Conservation (phyloP, 2,329 filamentous ascomycete genomes). For the Trichoderma arundinaceum region DNA sequence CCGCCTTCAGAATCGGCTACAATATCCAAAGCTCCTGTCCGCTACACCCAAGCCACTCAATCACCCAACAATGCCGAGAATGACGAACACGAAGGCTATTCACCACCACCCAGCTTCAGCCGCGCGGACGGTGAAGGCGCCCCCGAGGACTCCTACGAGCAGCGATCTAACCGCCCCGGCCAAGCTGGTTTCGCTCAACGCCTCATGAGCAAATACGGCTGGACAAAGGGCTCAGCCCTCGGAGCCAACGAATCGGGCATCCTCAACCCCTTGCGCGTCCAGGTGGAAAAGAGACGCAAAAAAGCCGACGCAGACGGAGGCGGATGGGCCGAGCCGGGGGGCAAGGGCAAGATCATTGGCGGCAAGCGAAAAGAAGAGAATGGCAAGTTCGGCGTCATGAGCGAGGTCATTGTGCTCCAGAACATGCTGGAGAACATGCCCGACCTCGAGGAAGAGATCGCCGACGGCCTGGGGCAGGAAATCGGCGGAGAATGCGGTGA, state of each 20-base stretch:
- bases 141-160: constrained; percentile 46
- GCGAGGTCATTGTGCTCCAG: constrained; percentile 78
- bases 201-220: constrained; percentile 92
- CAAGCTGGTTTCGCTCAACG: constrained; percentile 85
- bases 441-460: constrained; percentile 77
- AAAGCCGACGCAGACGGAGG: constrained; percentile 78
- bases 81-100: constrained; percentile 50
- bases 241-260: constrained; percentile 85
- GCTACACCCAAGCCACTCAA: constrained; percentile 58
- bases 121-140: constrained; percentile 47
- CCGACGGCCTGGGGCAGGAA: constrained; percentile 80
- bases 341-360: constrained; percentile 80
- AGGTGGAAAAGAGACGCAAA: constrained; percentile 86
- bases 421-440: constrained; percentile 86
- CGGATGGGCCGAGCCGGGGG: constrained; percentile 72
- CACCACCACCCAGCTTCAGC: constrained; percentile 55
- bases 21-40: constrained; percentile 79
- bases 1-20: constrained; percentile 55
- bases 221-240: constrained; percentile 85
- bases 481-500: constrained; percentile 93
- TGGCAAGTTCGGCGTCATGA: constrained; percentile 72
- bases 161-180: constrained; percentile 71
- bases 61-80: constrained; percentile 38
- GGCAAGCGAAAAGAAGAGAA: constrained; percentile 62
- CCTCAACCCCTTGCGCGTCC: constrained; percentile 78